Conservation (phyloP, 106 monocot genomes). For the Acorus calamus region DNA sequence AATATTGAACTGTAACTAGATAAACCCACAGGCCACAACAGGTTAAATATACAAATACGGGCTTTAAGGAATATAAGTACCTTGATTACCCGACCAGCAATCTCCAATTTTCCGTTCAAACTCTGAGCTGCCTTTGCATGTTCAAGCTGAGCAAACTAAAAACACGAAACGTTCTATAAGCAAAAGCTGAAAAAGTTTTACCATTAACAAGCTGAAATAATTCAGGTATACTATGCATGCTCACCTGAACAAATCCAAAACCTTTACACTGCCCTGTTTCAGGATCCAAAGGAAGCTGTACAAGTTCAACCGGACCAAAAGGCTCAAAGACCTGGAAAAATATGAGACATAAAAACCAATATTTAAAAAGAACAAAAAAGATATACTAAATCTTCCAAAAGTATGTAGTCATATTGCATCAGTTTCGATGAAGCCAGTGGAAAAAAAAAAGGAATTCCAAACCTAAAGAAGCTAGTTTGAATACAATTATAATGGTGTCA, state of each 20-base stretch:
- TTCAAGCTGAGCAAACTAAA: slow-evolving; percentile 62
- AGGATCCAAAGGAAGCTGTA: slow-evolving; percentile 65
- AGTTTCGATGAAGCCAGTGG: no score
- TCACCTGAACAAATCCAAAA: slow-evolving; percentile 77
- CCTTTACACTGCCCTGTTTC: slow-evolving; percentile 79
- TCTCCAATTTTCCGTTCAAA: slow-evolving; percentile 78
- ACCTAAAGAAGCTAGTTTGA: no score
- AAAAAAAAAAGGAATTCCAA: no score
- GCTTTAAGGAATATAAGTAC: slow-evolving; percentile 6
- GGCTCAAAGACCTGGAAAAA: slow-evolving; percentile 66
- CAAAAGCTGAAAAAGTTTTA: background rate
- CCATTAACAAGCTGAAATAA: background rate
- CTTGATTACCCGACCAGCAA: slow-evolving; percentile 67
- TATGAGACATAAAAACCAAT: background rate
- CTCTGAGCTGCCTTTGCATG: slow-evolving; percentile 64
- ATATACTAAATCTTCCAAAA: background rate
- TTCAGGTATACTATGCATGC: slow-evolving; percentile 2
- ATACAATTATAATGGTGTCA: no score
- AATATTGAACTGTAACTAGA: no score
- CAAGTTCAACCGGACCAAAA: slow-evolving; percentile 81
- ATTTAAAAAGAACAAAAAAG: background rate
- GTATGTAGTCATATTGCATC: no score
- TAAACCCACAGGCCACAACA: no score
- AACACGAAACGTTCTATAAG: slow-evolving; percentile 2
- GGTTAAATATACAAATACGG: no score